Evolutionary conservation across 768 basidiomycete genomes (phyloP), one percentile per base, ranked within the genome.

Genomic region (Phanerochaete sordida): DNA sequence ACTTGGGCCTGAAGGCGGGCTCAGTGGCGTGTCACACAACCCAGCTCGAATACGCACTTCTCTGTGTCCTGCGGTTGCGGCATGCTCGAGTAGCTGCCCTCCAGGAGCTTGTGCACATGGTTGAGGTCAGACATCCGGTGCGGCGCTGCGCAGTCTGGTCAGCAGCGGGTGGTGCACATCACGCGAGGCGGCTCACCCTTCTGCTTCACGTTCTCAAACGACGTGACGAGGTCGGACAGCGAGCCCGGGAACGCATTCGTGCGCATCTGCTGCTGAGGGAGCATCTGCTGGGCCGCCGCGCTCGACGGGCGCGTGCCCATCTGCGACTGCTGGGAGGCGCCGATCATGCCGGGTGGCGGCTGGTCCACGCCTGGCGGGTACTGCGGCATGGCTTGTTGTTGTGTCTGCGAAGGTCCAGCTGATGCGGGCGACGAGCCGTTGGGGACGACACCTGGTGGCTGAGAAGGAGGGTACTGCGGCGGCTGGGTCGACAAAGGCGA

Each of bases 1-100:
- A 98, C 68, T 95, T 93, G 24, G 97, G 95, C 79, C 95, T 98
- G 65, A n/a, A n/a, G n/a, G n/a, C n/a, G n/a, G n/a, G n/a, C n/a
- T n/a, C n/a, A n/a, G n/a, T n/a, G n/a, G n/a, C n/a, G n/a, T n/a
- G n/a, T n/a, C n/a, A n/a, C n/a, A n/a, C n/a, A n/a, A n/a, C n/a
- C n/a, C n/a, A n/a, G n/a, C n/a, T n/a, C n/a, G 16, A 48, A 16
- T 19, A 64, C 76, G 65, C 60, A 95, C 95, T 94, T 95, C 73
- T 98, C 96, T 7, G 95, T 95, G 69, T 99, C 97, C 60, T 90
- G 84, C 23, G 95, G 94, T 70, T 94, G 90, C 11, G 97, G 97
- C 51, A 91, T 86, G 69, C 84, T 91, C 35, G 86, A 80, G 70
- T 92, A 91, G 55, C 95, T 90, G n/a, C 89, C 87, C 70, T 98